A percentile compares a stretch with the other conserved stretches of the same genome.
Conservation (phyloP, 225 moss, liverwort and hornwort genomes). For the Bryum argenteum region DNA sequence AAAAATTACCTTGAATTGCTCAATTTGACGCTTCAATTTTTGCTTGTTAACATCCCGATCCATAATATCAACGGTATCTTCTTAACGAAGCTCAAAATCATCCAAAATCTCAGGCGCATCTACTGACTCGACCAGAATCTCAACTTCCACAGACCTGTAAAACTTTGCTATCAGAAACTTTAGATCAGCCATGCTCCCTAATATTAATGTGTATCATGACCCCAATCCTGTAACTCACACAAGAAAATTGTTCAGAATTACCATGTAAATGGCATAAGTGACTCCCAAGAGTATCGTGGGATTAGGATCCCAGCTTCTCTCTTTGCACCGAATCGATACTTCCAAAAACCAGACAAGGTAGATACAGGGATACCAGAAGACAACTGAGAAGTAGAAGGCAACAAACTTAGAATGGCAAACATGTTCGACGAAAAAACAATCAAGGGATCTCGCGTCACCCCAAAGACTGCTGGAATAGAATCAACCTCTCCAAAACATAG, state of each 20-base stretch:
- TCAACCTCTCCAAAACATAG: constrained; percentile 69
- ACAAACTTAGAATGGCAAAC: constrained; percentile 90
- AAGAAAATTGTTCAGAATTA: constrained; percentile 27
- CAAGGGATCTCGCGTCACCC: constrained; percentile 84
- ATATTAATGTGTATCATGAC: constrained; percentile 87
- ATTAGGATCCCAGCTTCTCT: constrained; percentile 14
- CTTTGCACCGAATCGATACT: constrained; percentile 14
- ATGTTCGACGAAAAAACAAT: constrained; percentile 91
- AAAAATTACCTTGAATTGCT: constrained; percentile 75
- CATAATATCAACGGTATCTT: constrained; percentile 81
- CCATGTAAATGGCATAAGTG: neutral
- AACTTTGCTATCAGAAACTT: constrained; percentile 49
- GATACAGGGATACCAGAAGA: neutral
- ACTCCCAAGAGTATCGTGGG: constrained; percentile 9
- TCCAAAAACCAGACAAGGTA: constrained; percentile 20
- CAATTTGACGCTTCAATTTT: constrained; percentile 85
- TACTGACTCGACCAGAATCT: constrained; percentile 87
- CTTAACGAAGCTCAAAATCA: constrained; percentile 89
- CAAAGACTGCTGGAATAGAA: constrained; percentile 97
- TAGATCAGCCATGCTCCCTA: constrained; percentile 87
- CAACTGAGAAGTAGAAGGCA: constrained; percentile 12
- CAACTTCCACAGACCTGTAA: constrained; percentile 97
- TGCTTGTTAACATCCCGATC: constrained; percentile 86
- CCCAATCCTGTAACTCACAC: constrained; percentile 61
- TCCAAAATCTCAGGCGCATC: constrained; percentile 88